Percentiles rank a stretch among this genome's conserved stretches.
phyloP scores from a whole-genome alignment of 2,329 filamentous ascomycete species.

The Hypoxylon rubiginosum region DNA sequence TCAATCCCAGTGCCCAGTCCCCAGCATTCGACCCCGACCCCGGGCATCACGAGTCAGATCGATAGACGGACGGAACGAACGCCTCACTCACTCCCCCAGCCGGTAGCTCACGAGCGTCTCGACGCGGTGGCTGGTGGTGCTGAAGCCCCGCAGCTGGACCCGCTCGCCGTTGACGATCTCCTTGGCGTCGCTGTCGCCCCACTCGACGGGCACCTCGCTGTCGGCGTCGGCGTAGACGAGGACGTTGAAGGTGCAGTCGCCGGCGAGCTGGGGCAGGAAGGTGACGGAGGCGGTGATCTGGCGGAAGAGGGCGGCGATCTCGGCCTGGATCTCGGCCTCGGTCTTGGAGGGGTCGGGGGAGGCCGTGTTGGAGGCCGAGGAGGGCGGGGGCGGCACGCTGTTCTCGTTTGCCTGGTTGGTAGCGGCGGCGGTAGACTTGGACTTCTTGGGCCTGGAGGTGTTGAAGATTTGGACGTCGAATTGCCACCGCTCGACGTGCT shows the following conservation, averaged over 20 bases:
- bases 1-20: not conserved
- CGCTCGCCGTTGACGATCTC: slow-evolving; percentile 96
- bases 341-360: slow-evolving; percentile 77
- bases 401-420: slow-evolving; percentile 83
- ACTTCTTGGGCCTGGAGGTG: slow-evolving; percentile 49
- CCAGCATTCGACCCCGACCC: not conserved
- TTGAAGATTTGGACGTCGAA: slow-evolving; percentile 78
- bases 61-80: not conserved
- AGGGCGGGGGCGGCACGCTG: slow-evolving; percentile 52
- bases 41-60: not conserved
- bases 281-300: slow-evolving; percentile 98
- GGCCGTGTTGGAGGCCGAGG: slow-evolving; percentile 36
- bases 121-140: slow-evolving; percentile 92
- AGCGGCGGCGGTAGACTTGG: slow-evolving; percentile 60
- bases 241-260: slow-evolving; percentile 98
- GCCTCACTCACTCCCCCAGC: slow-evolving; percentile 62
- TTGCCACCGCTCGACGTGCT: slow-evolving; percentile 97
- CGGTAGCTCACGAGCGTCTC: slow-evolving; percentile 97
- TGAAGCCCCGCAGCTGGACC: slow-evolving; percentile 95
- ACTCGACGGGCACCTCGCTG: slow-evolving; percentile 96
- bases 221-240: slow-evolving; percentile 97
- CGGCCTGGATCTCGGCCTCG: slow-evolving; percentile 91
- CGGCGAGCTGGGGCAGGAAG: slow-evolving; percentile 92
- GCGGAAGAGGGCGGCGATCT: slow-evolving; percentile 96
- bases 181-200: slow-evolving; percentile 98